Conservation (phyloP, 2,329 filamentous ascomycete species). For the Elsinoe batatas region DNA sequence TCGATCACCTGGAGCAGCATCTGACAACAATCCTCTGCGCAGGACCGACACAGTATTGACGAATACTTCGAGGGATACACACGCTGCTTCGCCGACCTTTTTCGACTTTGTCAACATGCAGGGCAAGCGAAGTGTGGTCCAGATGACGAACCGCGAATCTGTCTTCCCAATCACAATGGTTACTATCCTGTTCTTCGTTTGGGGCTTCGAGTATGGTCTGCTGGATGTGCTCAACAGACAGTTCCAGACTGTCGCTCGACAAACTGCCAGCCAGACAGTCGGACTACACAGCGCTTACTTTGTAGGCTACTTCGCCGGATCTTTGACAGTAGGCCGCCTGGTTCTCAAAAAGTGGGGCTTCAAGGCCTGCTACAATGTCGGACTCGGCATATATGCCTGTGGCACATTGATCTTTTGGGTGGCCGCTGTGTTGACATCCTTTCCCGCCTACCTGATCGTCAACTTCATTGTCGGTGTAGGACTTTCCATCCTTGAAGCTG, state of each 20-base stretch:
- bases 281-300: conserved; percentile 64
- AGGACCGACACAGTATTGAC: conserved; percentile 29
- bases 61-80: conserved; percentile 30
- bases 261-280: conserved; percentile 52
- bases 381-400: conserved; percentile 52
- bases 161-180: conserved; percentile 65
- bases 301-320: conserved; percentile 59
- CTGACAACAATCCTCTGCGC: not conserved
- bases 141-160: conserved; percentile 53
- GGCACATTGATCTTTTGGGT: conserved; percentile 56
- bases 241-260: conserved; percentile 53
- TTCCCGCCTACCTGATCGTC: conserved; percentile 49
- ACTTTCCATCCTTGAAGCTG: conserved; percentile 50
- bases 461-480: conserved; percentile 55
- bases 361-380: conserved; percentile 52
- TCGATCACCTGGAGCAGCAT: conserved; percentile 22
- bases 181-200: conserved; percentile 73
- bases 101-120: conserved; percentile 70
- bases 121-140: conserved; percentile 59
- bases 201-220: conserved; percentile 84
- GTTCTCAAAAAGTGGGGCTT: conserved; percentile 52
- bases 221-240: conserved; percentile 70
- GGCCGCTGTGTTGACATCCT: conserved; percentile 52
- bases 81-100: conserved; percentile 41
- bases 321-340: conserved; percentile 53